These are phyloP conservation scores for Mayamaea pseudoterrestris DNA, from an alignment of 108 stramenopile species.

Conservation along the genomic window DNA sequence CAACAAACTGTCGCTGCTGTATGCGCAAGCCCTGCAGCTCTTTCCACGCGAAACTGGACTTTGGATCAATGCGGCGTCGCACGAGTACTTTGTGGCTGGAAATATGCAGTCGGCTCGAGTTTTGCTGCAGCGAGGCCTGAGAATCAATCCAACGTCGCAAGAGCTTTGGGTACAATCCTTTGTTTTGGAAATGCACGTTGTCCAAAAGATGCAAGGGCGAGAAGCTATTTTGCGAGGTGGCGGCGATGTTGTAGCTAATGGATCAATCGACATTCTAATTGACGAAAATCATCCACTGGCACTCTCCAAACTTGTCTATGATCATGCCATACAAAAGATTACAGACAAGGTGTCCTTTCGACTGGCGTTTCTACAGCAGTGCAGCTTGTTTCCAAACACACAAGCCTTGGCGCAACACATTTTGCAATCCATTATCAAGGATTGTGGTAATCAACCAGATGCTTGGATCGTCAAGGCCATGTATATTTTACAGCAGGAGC, in stretches of 20 bases:
- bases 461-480: slow-evolving; percentile 73
- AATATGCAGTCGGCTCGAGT: slow-evolving; percentile 66
- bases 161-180: slow-evolving; percentile 79
- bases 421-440: slow-evolving; percentile 43
- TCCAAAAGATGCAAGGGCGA: slow-evolving; percentile 59
- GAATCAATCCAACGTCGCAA: slow-evolving; percentile 43
- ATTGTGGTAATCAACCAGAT: slow-evolving; percentile 38
- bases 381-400: slow-evolving; percentile 59
- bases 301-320: slow-evolving; percentile 47
- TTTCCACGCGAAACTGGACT: slow-evolving; percentile 64
- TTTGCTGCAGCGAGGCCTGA: slow-evolving; percentile 69
- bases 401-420: slow-evolving; percentile 31
- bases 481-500: slow-evolving; percentile 1
- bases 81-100: slow-evolving; percentile 71
- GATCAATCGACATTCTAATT: not conserved
- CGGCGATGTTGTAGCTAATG: slow-evolving; percentile 3
- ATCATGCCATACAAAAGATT: slow-evolving; percentile 66
- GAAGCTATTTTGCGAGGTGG: slow-evolving; percentile 33
- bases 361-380: slow-evolving; percentile 55
- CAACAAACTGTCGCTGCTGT: slow-evolving; percentile 36
- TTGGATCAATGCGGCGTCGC: slow-evolving; percentile 77
- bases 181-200: slow-evolving; percentile 71
- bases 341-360: slow-evolving; percentile 49
- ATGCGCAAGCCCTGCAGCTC: slow-evolving; percentile 67
- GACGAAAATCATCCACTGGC: slow-evolving; percentile 12